Base-by-base conservation (phyloP, 2,329 filamentous ascomycete species). In the Epichloe coenophiala region DNA sequence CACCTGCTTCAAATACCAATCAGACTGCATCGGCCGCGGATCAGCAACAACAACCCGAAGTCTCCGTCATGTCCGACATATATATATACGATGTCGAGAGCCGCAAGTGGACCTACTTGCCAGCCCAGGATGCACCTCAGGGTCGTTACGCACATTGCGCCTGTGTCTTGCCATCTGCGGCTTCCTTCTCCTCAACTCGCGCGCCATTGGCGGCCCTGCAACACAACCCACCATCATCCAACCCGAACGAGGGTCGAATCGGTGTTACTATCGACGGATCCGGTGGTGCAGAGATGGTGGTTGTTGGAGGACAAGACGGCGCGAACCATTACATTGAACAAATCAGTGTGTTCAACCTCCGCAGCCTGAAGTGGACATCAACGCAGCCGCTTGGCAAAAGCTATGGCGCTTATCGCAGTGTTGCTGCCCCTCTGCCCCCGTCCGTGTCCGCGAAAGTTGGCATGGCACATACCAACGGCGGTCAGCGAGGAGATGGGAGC, bases 241-340 rank as follows among this genome's bases (percentile, higher is more conserved):
- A 87, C 58, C 84, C 88, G 2, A 93, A 96, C 62, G 86, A 93
- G 61, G 91, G 91, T 15, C 80, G 85, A 3, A 83, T 96, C 51
- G 91, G 91, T 3, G 84, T 95, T 52, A 85, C 86, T 55, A 82
- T 97, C 53, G 90, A 98, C 65, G 91, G 93, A 1, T 81, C 81
- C 19, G 93, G 93, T 15, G 93, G 93, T 35, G 88, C 93, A 2
- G 91, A 98, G 65, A 96, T 98, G 91, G 80, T 98, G 5, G 84
- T 98, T 13, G 90, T 97, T 7, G 93, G 93, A 53, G 93, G 93
- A 0, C 93, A 98, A 66, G 93, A 98, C 62, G 93, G 87, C 49
- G 84, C 85, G n/a, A 98, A 98, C 65, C 90, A 95, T 65, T 98
- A 98, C 63, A 98, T 98, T 58, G 91, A 98, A 67, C 89, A 98